phyloP scores from a whole-genome alignment of 805 yeast species.

The Candida piceae region DNA sequence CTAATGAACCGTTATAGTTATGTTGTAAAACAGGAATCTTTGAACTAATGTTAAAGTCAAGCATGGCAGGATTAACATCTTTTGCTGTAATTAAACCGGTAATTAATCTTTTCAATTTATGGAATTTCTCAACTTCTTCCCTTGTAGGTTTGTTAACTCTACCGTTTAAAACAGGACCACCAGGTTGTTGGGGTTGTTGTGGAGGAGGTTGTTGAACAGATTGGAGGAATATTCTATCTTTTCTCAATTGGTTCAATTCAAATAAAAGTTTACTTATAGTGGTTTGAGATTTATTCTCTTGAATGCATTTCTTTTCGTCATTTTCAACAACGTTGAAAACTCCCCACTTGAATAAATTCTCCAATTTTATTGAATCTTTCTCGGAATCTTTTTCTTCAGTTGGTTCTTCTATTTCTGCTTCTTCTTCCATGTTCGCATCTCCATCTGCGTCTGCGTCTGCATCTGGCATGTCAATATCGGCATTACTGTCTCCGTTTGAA shows the following conservation, averaged over 20 bases:
- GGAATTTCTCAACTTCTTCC: constrained; percentile 39
- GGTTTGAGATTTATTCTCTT: constrained; percentile 24
- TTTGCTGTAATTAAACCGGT: constrained; percentile 31
- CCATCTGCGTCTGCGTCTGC: constrained; percentile 1
- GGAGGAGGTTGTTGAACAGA: constrained; percentile 28
- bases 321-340: constrained; percentile 20
- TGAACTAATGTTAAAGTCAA: constrained; percentile 34
- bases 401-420: not conserved
- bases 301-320: constrained; percentile 22
- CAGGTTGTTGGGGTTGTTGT: constrained; percentile 5
- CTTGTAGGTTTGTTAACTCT: constrained; percentile 33
- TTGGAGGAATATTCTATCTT: constrained; percentile 9
- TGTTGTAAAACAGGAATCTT: constrained; percentile 64
- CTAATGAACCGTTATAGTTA: constrained; percentile 75
- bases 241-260: constrained; percentile 47
- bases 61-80: constrained; percentile 26
- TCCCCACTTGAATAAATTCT: constrained; percentile 24
- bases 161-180: constrained; percentile 8
- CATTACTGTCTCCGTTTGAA: not conserved
- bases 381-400: not conserved
- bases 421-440: not conserved
- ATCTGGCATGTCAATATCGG: not conserved
- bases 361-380: constrained; percentile 22
- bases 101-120: constrained; percentile 40
- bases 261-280: constrained; percentile 40